These are phyloP conservation scores for Papiliotrema fonsecae DNA, from an alignment of 1,284 basidiomycete species.

Conservation along the genomic window DNA sequence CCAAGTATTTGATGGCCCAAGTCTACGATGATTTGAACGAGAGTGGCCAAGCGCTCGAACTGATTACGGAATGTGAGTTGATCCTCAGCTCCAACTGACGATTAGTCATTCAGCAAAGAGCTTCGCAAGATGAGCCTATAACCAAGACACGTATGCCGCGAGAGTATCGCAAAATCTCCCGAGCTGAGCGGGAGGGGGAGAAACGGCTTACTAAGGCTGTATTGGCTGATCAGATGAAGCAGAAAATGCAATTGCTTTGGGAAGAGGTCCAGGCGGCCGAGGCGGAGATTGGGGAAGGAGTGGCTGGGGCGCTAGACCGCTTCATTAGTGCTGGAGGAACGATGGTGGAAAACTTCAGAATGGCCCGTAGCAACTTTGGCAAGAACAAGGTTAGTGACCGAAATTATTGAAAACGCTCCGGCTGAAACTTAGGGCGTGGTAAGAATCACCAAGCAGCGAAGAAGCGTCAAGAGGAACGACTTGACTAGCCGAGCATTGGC, in stretches of 20 bases:
- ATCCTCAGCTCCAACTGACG: constrained; percentile 1
- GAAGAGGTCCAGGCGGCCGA: constrained; percentile 46
- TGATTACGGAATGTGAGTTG: constrained; percentile 73
- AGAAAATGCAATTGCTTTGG: constrained; percentile 45
- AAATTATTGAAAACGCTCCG: not conserved
- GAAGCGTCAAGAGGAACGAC: constrained; percentile 19
- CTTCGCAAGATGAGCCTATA: not conserved
- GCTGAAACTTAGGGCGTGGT: too few relatives aligned
- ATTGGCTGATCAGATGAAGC: constrained; percentile 35
- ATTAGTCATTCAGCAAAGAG: constrained; percentile 3
- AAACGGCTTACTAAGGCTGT: constrained; percentile 30
- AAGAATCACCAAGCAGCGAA: constrained; percentile 5
- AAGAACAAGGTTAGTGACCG: constrained; percentile 59
- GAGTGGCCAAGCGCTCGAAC: constrained; percentile 71
- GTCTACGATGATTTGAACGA: constrained; percentile 76
- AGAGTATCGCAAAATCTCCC: constrained; percentile 7
- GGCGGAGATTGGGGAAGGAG: constrained; percentile 35
- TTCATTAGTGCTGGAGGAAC: constrained; percentile 82
- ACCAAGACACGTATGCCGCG: not conserved
- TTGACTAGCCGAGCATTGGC: constrained; percentile 28
- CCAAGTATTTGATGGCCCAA: constrained; percentile 82
- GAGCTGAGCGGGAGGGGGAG: constrained; percentile 22
- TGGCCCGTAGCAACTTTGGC: constrained; percentile 76
- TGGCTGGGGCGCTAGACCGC: constrained; percentile 47
- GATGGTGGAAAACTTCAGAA: constrained; percentile 79